Evolutionary conservation across 129 eudicot genomes (phyloP), one percentile per base, ranked within the genome.

Genomic region (Saussurea involucrata): DNA sequence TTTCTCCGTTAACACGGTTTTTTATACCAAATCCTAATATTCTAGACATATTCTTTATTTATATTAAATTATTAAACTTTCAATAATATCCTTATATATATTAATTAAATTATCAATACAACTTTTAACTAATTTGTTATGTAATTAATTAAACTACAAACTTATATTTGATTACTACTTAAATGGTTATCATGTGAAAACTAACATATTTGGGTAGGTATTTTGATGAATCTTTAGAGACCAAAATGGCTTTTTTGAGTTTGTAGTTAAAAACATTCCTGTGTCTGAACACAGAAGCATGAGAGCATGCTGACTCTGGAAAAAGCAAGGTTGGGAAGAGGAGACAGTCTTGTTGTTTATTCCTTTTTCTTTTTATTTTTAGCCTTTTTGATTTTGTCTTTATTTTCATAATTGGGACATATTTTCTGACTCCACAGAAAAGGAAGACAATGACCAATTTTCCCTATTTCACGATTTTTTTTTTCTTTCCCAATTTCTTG

Each of bases 211-310:
- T 76, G 87, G 85, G 77, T 81, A 67, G 82, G 70, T 21, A 64
- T 78, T 69, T 70, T 70, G 70, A 63, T 53, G 75, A 80, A 72
- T 22, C 32, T 29, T 57, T 74, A 28, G 66, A 8, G 34, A 68
- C 71, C 37, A 67, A 60, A 36, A 27, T 68, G 76, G 82, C 70
- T 82, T 67, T 81, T 61, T 82, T 68, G 74, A 80, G 83, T 80
- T 73, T 72, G 74, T 80, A 80, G 83, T 65, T 72, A 66, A 80
- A 81, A 74, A 74, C 84, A 81, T 74, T 81, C 84, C 44, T 58
- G 57, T 81, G 81, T 79, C 89, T 86, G 90, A 83, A 86, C 83
- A 74, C 70, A 74, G 74, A 36, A 68, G 64, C 85, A 77, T 74
- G 83, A 76, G 78, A 81, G 84, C 85, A 82, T 80, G 88, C 80